phyloP scores from a whole-genome alignment of 2,329 filamentous ascomycete species.

The Lachnum nothofagi region DNA sequence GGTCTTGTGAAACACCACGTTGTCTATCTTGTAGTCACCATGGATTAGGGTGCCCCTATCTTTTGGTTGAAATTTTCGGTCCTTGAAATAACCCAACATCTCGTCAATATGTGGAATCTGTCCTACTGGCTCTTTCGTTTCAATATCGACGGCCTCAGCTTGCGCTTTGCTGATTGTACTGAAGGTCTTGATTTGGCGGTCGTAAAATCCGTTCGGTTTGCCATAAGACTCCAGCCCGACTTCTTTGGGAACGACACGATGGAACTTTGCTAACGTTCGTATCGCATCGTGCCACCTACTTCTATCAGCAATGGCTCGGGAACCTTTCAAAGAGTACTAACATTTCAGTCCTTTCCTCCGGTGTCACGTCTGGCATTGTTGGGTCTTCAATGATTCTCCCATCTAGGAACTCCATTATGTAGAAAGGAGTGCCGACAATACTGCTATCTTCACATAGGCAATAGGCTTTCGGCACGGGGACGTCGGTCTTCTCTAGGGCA shows the following conservation, averaged over 20 bases:
- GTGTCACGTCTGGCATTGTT: slow-evolving; percentile 65
- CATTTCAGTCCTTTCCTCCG: slow-evolving; percentile 68
- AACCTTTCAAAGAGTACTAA: slow-evolving; percentile 33
- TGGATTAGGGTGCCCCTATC: slow-evolving; percentile 80
- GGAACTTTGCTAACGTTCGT: slow-evolving; percentile 77
- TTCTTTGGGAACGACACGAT: slow-evolving; percentile 62
- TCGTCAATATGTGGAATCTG: slow-evolving; percentile 78
- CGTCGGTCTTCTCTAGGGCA: slow-evolving; percentile 71
- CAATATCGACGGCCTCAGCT: slow-evolving; percentile 67
- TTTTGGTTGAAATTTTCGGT: slow-evolving; percentile 63
- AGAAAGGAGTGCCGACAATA: slow-evolving; percentile 86
- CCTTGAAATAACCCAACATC: slow-evolving; percentile 71
- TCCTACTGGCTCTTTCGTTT: slow-evolving; percentile 72
- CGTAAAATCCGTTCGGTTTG: slow-evolving; percentile 71
- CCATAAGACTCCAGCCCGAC: slow-evolving; percentile 72
- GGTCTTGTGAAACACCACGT: slow-evolving; percentile 82
- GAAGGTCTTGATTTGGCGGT: slow-evolving; percentile 80
- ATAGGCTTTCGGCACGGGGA: slow-evolving; percentile 79
- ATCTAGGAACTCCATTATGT: slow-evolving; percentile 94
- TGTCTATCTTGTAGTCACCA: slow-evolving; percentile 95
- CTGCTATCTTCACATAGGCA: slow-evolving; percentile 77
- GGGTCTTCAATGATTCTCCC: slow-evolving; percentile 92
- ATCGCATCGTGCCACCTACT: slow-evolving; percentile 75
- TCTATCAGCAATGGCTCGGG: slow-evolving; percentile 2
- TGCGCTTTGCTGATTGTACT: slow-evolving; percentile 72